Evolutionary conservation across 805 yeast species (phyloP).

Genomic region (Maudiozyma serrabonitensis): DNA sequence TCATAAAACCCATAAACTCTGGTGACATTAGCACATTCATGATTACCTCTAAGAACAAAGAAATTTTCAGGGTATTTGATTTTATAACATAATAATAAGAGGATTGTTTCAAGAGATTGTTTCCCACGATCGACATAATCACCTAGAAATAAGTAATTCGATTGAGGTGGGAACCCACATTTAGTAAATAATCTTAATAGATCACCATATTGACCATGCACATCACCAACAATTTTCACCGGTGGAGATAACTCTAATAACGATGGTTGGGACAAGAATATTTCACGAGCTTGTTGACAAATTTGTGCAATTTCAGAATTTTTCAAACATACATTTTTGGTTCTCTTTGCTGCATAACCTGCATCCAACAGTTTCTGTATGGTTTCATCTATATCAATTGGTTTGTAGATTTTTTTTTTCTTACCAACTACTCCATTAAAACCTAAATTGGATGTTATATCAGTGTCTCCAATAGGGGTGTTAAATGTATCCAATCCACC

Average conservation of each 20-base stretch:
- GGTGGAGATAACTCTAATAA: conserved; percentile 75
- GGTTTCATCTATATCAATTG: conserved; percentile 67
- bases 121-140: conserved; percentile 98
- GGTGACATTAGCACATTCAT: conserved; percentile 94
- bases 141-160: conserved; percentile 87
- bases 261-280: conserved; percentile 84
- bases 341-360: conserved; percentile 90
- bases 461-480: background rate
- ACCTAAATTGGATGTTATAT: background rate
- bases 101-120: conserved; percentile 86
- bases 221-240: conserved; percentile 82
- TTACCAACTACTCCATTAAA: background rate
- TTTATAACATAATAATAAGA: conserved; percentile 80
- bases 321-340: conserved; percentile 80
- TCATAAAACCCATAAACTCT: conserved; percentile 96
- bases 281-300: conserved; percentile 81
- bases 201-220: conserved; percentile 94
- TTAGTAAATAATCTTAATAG: conserved; percentile 82
- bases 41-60: conserved; percentile 87
- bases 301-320: conserved; percentile 81
- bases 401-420: conserved; percentile 21
- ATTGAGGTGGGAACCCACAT: conserved; percentile 94
- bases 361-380: conserved; percentile 90
- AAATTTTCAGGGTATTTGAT: conserved; percentile 96
- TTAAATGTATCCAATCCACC: background rate